Base-by-base conservation (phyloP, 2,329 filamentous ascomycete species). In the Gremmenia infestans region DNA sequence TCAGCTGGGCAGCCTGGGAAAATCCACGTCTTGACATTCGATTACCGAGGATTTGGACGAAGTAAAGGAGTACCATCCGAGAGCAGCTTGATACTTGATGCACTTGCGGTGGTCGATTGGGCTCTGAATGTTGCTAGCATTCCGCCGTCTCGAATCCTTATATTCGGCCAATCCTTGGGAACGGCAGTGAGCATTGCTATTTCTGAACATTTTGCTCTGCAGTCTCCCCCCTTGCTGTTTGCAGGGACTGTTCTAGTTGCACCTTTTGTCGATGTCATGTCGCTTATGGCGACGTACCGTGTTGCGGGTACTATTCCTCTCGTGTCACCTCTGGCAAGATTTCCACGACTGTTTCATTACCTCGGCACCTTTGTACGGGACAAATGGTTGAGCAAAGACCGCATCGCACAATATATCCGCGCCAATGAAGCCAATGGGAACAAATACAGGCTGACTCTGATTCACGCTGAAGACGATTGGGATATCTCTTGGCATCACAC, bases 21-120 rank as follows among this genome's bases (percentile, higher is more conserved):
- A 51, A 81, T 91, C 52, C 91, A 96, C 68, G 81, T 96, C 39
- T 77, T 96, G 15, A 83, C 89, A 39, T 84, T 96, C 65, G 91
- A 96, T 74, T 96, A 96, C 72, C 87, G 92, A 17, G 92, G 92
- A 8, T 96, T 90, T 65, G 91, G 91, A 1, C 78, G 82, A 37
- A 93, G 88, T 12, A 89, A 84, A 0, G 91, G 92, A 17, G 73
- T 72, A 1, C 92, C 92, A 0, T 86, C 84, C 0, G 92, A 97
- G 73, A 73, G 79, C 37, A 92, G 92, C 0, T 74, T 97, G 5
- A 87, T 95, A 53, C 81, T 82, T 4, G 92, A 97, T 68, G 89
- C 85, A n/a, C 76, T 87, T 2, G 77, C 89, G 0, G 74, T 89
- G 2, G 76, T 94, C 3, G 80, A 90, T 57, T 94, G 88, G 74